Conservation (phyloP, 1,284 basidiomycete genomes). For the Ganoderma lucidum region DNA sequence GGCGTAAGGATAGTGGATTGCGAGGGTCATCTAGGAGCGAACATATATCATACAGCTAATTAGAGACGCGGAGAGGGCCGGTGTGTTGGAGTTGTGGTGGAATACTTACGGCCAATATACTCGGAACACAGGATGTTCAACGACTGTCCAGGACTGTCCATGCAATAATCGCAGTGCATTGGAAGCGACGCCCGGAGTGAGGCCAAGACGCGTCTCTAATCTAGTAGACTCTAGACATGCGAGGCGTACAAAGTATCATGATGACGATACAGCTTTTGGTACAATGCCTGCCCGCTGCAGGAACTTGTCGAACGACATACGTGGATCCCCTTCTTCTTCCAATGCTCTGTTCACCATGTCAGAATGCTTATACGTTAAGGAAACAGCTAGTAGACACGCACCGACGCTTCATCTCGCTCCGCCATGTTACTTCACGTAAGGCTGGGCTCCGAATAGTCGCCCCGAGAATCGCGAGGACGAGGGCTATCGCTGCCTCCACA, state of each 20-base stretch:
- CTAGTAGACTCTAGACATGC: not conserved
- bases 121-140: not conserved
- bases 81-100: not conserved
- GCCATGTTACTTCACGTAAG: constrained; percentile 85
- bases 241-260: constrained; percentile 5
- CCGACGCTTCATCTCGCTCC: constrained; percentile 89
- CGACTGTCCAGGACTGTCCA: too few species aligned
- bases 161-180: not conserved
- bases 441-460: constrained; percentile 73
- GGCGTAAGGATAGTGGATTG: not conserved
- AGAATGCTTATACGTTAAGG: not conserved
- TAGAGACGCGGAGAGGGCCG: not conserved
- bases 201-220: not conserved
- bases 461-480: constrained; percentile 76
- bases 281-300: constrained; percentile 63
- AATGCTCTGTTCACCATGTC: constrained; percentile 46
- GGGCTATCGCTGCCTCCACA: constrained; percentile 68
- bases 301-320: constrained; percentile 75
- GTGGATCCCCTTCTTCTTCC: constrained; percentile 83
- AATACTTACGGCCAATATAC: not conserved
- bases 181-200: not conserved
- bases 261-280: constrained; percentile 21
- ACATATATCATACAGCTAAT: too few species aligned
- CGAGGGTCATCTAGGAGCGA: too few species aligned
- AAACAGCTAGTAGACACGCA: constrained; percentile 40